A percentile compares a stretch with the other conserved stretches of the same genome.
These are phyloP conservation scores for Penicillium lividum DNA, from an alignment of 495 filamentous ascomycete genomes.

Conservation along the genomic window DNA sequence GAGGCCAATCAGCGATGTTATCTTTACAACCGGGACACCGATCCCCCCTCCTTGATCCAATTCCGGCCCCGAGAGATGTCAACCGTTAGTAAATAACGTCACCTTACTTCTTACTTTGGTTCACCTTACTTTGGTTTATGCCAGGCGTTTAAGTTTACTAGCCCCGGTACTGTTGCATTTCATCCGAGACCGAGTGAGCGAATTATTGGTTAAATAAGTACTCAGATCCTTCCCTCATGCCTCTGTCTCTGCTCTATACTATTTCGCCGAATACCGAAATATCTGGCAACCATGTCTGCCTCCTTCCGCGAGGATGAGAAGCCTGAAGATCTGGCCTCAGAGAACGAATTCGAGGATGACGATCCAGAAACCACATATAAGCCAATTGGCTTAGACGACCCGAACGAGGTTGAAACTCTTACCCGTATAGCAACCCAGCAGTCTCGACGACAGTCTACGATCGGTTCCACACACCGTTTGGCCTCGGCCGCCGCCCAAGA, in stretches of 20 bases:
- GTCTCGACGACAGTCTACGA: conserved; percentile 15
- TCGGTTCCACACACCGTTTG: conserved; percentile 5
- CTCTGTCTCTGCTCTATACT: not conserved
- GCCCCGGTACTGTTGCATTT: not conserved
- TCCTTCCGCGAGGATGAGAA: not conserved
- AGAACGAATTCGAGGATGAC: not conserved
- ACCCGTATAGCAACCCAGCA: conserved; percentile 22
- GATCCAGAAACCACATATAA: not conserved
- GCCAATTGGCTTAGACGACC: conserved; percentile 19
- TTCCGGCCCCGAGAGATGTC: conserved; percentile 12
- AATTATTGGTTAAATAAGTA: not conserved
- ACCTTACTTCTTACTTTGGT: too few relatives aligned
- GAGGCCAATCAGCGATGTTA: not conserved
- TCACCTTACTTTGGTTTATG: not conserved
- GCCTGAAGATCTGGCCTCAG: not conserved
- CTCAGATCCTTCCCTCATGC: not conserved
- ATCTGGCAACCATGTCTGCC: conserved; percentile 3
- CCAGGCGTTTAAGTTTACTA: not conserved
- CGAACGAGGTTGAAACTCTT: conserved; percentile 25
- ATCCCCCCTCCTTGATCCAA: conserved; percentile 1
- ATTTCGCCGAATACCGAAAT: not conserved
- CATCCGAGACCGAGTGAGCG: not conserved
- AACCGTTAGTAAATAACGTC: not conserved
- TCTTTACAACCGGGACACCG: conserved; percentile 5
- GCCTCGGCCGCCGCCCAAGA: conserved; percentile 17